These are phyloP conservation scores for Silene conica DNA, from an alignment of 148 eudicot genomes.

Conservation along the genomic window DNA sequence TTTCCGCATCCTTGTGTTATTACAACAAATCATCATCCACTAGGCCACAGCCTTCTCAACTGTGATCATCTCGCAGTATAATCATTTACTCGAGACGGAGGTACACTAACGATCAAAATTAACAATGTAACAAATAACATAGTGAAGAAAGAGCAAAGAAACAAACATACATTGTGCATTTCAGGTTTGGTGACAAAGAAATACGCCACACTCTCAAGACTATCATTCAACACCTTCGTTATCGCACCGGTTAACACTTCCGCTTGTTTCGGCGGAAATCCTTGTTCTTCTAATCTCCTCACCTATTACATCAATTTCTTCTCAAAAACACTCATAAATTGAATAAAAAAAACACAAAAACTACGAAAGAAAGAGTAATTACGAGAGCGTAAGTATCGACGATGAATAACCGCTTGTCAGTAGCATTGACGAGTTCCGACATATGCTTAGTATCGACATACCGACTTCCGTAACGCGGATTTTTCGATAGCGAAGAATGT, in stretches of 20 bases:
- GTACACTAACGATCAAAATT: neutral
- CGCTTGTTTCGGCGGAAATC: slow-evolving; percentile 79
- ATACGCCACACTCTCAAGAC: slow-evolving; percentile 59
- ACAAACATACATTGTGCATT: slow-evolving; percentile 51
- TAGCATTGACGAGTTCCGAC: slow-evolving; percentile 49
- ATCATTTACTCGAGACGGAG: neutral
- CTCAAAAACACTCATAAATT: neutral
- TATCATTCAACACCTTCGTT: slow-evolving; percentile 69
- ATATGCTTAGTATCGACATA: slow-evolving; percentile 27
- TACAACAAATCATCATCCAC: neutral
- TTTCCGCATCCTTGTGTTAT: neutral
- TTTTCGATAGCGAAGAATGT: slow-evolving; percentile 14
- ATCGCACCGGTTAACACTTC: slow-evolving; percentile 72
- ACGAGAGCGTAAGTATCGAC: slow-evolving; percentile 90
- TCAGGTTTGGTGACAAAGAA: slow-evolving; percentile 66
- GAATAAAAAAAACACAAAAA: neutral
- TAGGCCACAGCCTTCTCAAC: neutral
- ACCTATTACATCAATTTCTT: slow-evolving; percentile 35
- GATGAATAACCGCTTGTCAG: slow-evolving; percentile 59
- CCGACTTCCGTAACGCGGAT: slow-evolving; percentile 23
- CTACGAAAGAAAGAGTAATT: slow-evolving; percentile 16
- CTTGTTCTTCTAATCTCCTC: slow-evolving; percentile 71
- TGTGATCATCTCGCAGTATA: neutral
- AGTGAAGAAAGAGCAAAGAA: neutral
- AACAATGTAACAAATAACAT: neutral